Base-by-base conservation (phyloP, 2,329 filamentous ascomycete species). In the Aspergillus jensenii region DNA sequence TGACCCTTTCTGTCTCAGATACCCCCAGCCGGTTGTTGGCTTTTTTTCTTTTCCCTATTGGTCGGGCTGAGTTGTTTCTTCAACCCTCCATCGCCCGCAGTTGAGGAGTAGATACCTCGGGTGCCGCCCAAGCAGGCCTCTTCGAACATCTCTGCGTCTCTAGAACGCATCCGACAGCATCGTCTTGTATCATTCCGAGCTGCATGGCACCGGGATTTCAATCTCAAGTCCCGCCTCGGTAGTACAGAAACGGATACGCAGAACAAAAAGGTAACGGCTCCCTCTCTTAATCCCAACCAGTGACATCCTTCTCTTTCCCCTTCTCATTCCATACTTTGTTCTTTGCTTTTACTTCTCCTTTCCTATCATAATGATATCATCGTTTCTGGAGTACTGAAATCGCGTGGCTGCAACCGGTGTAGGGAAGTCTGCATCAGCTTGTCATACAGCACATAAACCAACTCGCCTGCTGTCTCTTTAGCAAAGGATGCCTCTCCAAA, bases 401-500 rank as follows among this genome's bases (percentile, higher is more conserved):
- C 40, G 15, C 27, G 40, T 35, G 40, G 33, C 49, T 57, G 21
- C 25, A 48, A 51, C 27, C 17, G 43, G 35, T 44, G 27, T 12
- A 47, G 48, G 39, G 53, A 45, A 31, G 27, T 31, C 12, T 37
- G 40, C 45, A 19, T 15, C 27, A 25, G 8, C 9, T 31, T 31
- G 27, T 31, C 7, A 23, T 48, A 27, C 33, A 45, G 43, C 15
- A 21, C 39, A 6, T 31, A 43, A 40, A 17, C 37, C 27, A 25
- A 40, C 31, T 55, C 57, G 31, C 47, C 12, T 7, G n/a, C 33
- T 47, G n/a, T 8, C 9, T 12, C 3, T 11, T 48, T 12, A 17
- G 23, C 25, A 49, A 43, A 55, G 33, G 39, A 63, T 65, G 62
- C 57, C 59, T 31, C 27, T 31, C 35, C 52, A 56, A 35, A 57